Conservation (phyloP, 331 rosid genomes). For the Arachis monticola region DNA sequence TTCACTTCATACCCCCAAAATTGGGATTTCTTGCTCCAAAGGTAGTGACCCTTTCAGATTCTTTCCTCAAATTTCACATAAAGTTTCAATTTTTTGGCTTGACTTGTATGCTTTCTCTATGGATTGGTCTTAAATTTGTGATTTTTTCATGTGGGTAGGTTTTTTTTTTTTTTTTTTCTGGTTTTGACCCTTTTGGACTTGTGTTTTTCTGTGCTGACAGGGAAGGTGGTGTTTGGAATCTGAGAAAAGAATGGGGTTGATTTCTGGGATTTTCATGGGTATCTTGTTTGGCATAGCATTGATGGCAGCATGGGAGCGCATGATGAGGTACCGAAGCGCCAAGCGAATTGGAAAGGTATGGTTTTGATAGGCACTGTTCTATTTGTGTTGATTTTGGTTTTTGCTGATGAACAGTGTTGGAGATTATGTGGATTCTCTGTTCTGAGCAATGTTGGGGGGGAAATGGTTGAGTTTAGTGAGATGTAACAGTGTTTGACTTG, state of each 20-base stretch:
- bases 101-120: slow-evolving; percentile 9
- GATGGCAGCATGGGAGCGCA: slow-evolving; percentile 89
- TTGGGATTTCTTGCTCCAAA: slow-evolving; percentile 24
- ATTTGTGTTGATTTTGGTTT: slow-evolving; percentile 6
- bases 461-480: background rate
- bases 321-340: slow-evolving; percentile 79
- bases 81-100: slow-evolving; percentile 36
- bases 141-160: slow-evolving; percentile 28
- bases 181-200: slow-evolving; percentile 22
- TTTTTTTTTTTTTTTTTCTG: background rate
- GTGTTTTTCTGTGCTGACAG: slow-evolving; percentile 31
- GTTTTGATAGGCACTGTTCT: slow-evolving; percentile 2
- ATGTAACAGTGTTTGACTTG: background rate
- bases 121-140: slow-evolving; percentile 23
- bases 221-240: slow-evolving; percentile 44
- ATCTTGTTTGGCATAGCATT: slow-evolving; percentile 72
- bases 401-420: slow-evolving; percentile 17
- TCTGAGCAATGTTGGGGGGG: background rate
- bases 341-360: slow-evolving; percentile 80
- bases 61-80: slow-evolving; percentile 9
- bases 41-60: slow-evolving; percentile 19
- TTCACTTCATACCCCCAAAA: slow-evolving; percentile 21
- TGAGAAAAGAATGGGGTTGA: slow-evolving; percentile 68
- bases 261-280: slow-evolving; percentile 92
- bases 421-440: slow-evolving; percentile 13